Evolutionary conservation across 768 basidiomycete species (phyloP), one percentile per base, ranked within the genome.

Genomic region (Suillus placidus): DNA sequence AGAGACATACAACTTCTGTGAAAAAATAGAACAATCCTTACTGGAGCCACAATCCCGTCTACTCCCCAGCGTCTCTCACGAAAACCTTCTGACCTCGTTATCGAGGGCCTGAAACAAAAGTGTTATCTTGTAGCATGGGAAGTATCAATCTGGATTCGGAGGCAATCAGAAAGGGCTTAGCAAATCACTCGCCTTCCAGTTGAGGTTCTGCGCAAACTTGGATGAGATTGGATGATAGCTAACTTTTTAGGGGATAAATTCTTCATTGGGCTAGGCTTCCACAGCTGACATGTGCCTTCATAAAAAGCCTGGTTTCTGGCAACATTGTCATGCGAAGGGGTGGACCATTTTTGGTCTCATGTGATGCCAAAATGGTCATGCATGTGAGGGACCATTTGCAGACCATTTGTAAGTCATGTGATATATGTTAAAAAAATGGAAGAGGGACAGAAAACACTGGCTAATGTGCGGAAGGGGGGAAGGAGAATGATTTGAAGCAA

Each of bases 211-310:
- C 34, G 20, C 6, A n/a, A 55, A 55, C 49, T 26, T 51, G 20
- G 20, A 55, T 55, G 18, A 10, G 54, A 55, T 55, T 55, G 54
- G 34, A 55, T 34, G 54, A 55, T 55, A 55, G 34, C 54, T 20
- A 34, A 55, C 18, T 26, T 51, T 6, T 26, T 6, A 49, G 47
- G 32, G 30, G 16, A 52, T 20, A 34, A 14, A n/a, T 20, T 13
- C 34, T n/a, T 55, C 12, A 13, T n/a, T 12, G 12, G 34, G 12
- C 30, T 37, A 12, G 12, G 18, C 54, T 34, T 35, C 32, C 30
- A 30, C 18, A 52, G 5, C 6, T 3, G 20, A 55, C 12, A 34
- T 2, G 18, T 34, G 20, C 52, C 54, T 20, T 34, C 26, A 32
- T 18, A n/a, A 20, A 35, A 34, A 13, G 3, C 34, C 20, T 34